These are phyloP conservation scores for Radiomyces spectabilis DNA, from an alignment of 192 early-diverging fungal species.

Conservation along the genomic window DNA sequence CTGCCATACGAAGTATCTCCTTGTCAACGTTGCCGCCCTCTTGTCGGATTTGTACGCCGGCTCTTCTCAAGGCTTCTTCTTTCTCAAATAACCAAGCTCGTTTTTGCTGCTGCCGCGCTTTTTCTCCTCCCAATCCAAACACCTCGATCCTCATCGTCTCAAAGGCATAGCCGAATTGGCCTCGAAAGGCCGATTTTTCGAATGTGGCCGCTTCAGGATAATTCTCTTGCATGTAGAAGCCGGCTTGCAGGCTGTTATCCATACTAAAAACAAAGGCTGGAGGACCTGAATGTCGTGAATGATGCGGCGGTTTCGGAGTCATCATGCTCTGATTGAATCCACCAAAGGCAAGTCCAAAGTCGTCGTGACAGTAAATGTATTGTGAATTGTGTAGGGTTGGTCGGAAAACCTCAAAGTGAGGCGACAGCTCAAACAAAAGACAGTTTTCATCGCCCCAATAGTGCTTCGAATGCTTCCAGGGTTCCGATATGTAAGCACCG, in stretches of 20 bases:
- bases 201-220: constrained; percentile 28
- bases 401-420: constrained; percentile 35
- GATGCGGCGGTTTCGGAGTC: too few species aligned
- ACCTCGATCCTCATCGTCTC: constrained; percentile 44
- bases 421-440: constrained; percentile 40
- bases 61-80: constrained; percentile 32
- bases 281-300: background rate
- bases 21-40: constrained; percentile 32
- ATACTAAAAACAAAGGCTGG: constrained; percentile 29
- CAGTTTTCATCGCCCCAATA: constrained; percentile 41
- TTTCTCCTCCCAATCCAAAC: constrained; percentile 41
- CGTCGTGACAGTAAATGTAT: constrained; percentile 22
- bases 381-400: constrained; percentile 15
- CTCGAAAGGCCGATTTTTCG: constrained; percentile 1
- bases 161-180: constrained; percentile 28
- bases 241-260: constrained; percentile 40
- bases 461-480: constrained; percentile 41
- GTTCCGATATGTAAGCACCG: constrained; percentile 41
- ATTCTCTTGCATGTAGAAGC: constrained; percentile 33
- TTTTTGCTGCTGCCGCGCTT: constrained; percentile 28
- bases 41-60: constrained; percentile 31
- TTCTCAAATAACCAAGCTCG: constrained; percentile 46
- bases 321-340: too few species aligned
- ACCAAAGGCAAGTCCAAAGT: constrained; percentile 27
- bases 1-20: constrained; percentile 28